Percentiles rank a stretch among this genome's conserved stretches.
Conservation (phyloP, 129 eudicot species). For the Pittosporum tobira region DNA sequence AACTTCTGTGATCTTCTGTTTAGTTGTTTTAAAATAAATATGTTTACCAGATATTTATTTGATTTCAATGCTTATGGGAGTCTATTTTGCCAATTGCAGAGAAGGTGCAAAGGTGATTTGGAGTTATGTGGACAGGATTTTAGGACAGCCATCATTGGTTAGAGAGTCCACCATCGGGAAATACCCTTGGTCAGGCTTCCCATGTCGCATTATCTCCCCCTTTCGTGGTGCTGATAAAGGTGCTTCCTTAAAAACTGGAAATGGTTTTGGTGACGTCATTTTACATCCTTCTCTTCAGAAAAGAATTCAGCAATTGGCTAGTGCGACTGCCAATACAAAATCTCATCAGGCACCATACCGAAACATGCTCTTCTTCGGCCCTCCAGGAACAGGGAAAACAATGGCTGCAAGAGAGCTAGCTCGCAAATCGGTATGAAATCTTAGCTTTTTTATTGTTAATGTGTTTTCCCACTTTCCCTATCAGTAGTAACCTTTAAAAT, state of each 20-base stretch:
- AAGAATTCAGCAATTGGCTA: slow-evolving; percentile 78
- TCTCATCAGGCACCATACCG: slow-evolving; percentile 91
- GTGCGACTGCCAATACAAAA: slow-evolving; percentile 95
- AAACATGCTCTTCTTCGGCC: slow-evolving; percentile 96
- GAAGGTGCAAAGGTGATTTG: slow-evolving; percentile 98
- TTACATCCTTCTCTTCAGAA: slow-evolving; percentile 83
- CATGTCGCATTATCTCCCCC: slow-evolving; percentile 55
- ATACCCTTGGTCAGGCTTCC: slow-evolving; percentile 90
- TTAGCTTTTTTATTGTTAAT: slow-evolving; percentile 9
- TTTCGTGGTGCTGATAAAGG: slow-evolving; percentile 32
- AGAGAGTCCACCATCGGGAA: slow-evolving; percentile 94
- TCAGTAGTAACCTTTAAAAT: too few species aligned
- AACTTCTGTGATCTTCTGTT: neutral
- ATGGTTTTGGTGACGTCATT: slow-evolving; percentile 90
- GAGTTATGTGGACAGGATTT: slow-evolving; percentile 94
- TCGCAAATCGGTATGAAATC: slow-evolving; percentile 64
- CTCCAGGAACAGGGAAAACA: slow-evolving; percentile 99
- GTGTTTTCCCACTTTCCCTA: neutral
- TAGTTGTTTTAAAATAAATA: neutral
- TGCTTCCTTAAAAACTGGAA: slow-evolving; percentile 34
- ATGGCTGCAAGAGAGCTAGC: slow-evolving; percentile 99
- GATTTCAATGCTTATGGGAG: slow-evolving; percentile 1
- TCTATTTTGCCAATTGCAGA: slow-evolving; percentile 36
- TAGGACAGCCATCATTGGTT: slow-evolving; percentile 94
- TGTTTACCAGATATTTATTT: neutral